Evolutionary conservation across 2,329 filamentous ascomycete genomes (phyloP).

Genomic region (Penicillium sp.): DNA sequence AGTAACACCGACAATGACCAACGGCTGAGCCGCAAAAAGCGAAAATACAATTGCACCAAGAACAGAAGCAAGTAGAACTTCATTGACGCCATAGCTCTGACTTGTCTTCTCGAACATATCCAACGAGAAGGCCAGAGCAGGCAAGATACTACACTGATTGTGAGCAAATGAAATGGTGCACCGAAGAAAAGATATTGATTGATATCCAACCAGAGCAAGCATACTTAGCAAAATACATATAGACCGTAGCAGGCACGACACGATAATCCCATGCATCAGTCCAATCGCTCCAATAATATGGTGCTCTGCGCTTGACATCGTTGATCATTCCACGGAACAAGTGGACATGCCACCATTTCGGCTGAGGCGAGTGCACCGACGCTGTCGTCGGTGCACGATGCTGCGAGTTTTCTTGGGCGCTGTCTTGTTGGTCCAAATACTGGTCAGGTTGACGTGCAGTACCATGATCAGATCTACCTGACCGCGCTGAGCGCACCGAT

Average conservation of each 20-base stretch:
- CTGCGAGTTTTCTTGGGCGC: slow-evolving; percentile 7
- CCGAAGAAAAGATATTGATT: neutral
- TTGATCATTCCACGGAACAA: slow-evolving; percentile 77
- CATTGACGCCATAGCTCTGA: slow-evolving; percentile 84
- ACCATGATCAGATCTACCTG: slow-evolving; percentile 15
- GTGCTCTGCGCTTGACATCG: slow-evolving; percentile 71
- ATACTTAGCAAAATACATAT: slow-evolving; percentile 96
- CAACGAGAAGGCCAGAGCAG: slow-evolving; percentile 82
- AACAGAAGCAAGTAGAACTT: slow-evolving; percentile 83
- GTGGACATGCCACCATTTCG: slow-evolving; percentile 70
- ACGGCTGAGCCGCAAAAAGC: slow-evolving; percentile 74
- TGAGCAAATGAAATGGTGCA: slow-evolving; percentile 4
- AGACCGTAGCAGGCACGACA: slow-evolving; percentile 80
- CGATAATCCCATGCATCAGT: slow-evolving; percentile 86
- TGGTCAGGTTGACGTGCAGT: slow-evolving; percentile 10
- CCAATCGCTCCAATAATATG: slow-evolving; percentile 82
- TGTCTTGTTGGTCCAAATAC: slow-evolving; percentile 8
- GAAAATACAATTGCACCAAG: slow-evolving; percentile 80
- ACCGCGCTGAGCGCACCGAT: slow-evolving; percentile 24
- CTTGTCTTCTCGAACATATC: slow-evolving; percentile 91
- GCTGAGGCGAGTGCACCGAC: slow-evolving; percentile 17
- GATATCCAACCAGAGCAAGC: slow-evolving; percentile 22
- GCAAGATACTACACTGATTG: slow-evolving; percentile 65
- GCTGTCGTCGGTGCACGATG: slow-evolving; percentile 13
- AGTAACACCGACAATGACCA: slow-evolving; percentile 89